Conservation (phyloP, 768 basidiomycete genomes). For the Dentipellis sp. region DNA sequence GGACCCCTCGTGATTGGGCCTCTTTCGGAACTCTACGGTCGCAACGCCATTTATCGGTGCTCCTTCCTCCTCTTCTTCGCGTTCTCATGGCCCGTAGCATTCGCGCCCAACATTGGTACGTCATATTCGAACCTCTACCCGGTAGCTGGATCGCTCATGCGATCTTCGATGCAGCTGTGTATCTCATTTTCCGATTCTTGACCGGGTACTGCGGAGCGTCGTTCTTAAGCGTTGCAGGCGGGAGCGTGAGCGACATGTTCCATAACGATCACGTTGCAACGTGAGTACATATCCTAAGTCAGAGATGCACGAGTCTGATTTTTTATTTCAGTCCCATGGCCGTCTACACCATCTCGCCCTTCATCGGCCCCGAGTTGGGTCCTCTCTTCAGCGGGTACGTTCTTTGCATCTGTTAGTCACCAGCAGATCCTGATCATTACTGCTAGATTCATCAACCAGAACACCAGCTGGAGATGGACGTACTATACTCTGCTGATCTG, state of each 20-base stretch:
- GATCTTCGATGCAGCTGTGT: conserved; percentile 31
- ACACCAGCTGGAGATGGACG: conserved; percentile 67
- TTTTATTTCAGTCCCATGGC: conserved; percentile 37
- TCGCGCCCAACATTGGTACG: conserved; percentile 57
- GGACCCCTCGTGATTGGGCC: conserved; percentile 26
- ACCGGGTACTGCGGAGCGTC: conserved; percentile 47
- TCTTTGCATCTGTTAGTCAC: conserved; percentile 14
- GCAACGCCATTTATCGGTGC: conserved; percentile 50
- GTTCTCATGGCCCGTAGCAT: conserved; percentile 65
- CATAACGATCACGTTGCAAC: conserved; percentile 45
- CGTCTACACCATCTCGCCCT: conserved; percentile 43
- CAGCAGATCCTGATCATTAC: background rate
- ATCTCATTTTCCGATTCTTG: conserved; percentile 52
- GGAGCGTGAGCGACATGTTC: conserved; percentile 51
- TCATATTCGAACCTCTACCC: background rate
- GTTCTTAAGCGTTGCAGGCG: conserved; percentile 56
- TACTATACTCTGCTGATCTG: conserved; percentile 66
- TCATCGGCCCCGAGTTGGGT: conserved; percentile 48
- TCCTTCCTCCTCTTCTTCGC: conserved; percentile 55
- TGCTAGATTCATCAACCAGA: conserved; percentile 24
- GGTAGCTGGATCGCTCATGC: background rate
- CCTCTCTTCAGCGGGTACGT: conserved; percentile 49
- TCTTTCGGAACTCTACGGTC: conserved; percentile 47
- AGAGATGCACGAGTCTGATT: background rate
- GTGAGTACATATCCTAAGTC: conserved; percentile 28